Percentiles rank a stretch among this genome's conserved stretches.
These are phyloP conservation scores for Bretschneidera sinensis DNA, from an alignment of 345 rosid genomes.

Conservation along the genomic window DNA sequence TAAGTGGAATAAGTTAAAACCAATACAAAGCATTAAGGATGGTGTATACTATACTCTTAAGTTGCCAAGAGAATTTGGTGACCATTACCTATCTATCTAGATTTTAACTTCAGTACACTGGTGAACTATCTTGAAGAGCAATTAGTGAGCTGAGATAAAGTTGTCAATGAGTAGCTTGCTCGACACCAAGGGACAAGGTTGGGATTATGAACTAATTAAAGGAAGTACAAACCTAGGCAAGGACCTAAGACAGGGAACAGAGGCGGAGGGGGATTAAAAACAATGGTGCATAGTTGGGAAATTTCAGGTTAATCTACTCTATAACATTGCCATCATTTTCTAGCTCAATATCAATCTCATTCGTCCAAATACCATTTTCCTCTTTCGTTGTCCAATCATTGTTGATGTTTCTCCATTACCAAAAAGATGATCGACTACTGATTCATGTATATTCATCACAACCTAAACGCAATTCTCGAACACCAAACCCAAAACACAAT, in stretches of 20 bases:
- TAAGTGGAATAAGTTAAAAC: constrained; percentile 4
- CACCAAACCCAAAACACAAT: not conserved
- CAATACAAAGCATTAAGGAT: not conserved
- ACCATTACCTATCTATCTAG: not conserved
- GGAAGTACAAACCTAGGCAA: too few species aligned
- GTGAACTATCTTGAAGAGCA: not conserved
- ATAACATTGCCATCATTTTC: too few species aligned
- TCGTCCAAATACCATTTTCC: not conserved
- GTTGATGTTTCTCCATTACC: not conserved
- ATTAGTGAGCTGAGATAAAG: not conserved
- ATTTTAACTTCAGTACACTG: not conserved
- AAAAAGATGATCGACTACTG: not conserved
- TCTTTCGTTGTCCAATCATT: too few species aligned
- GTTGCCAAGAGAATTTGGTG: not conserved
- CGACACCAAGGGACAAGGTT: too few species aligned
- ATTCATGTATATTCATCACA: too few species aligned
- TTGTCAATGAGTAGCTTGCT: not conserved
- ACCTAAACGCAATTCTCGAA: not conserved
- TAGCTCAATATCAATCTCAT: not conserved
- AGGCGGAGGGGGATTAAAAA: too few species aligned
- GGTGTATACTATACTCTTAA: not conserved
- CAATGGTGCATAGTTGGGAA: too few species aligned
- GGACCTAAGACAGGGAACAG: too few species aligned
- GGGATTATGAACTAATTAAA: too few species aligned
- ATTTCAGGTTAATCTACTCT: too few species aligned